Conservation (phyloP, 169 alveolate genomes). For the Plasmodium blacklocki region DNA sequence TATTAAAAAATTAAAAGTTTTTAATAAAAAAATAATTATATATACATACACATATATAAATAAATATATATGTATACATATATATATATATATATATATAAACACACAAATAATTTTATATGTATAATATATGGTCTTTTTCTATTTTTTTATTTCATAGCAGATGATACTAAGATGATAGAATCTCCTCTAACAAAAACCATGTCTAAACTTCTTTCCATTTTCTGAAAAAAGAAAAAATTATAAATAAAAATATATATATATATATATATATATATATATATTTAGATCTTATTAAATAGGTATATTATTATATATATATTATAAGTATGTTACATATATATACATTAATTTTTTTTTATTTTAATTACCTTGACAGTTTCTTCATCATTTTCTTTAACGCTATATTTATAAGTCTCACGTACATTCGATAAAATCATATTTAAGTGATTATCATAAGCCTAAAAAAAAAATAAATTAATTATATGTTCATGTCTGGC, state of each 20-base stretch:
- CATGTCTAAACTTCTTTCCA: constrained; percentile 86
- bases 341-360: constrained; percentile 30
- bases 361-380: constrained; percentile 76
- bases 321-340: background rate
- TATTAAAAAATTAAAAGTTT: too few relatives aligned
- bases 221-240: constrained; percentile 68
- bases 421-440: constrained; percentile 92
- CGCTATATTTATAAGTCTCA: constrained; percentile 82
- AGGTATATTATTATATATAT: background rate
- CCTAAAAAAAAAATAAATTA: constrained; percentile 78
- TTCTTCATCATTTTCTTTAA: constrained; percentile 52
- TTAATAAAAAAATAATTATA: background rate
- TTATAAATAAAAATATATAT: background rate
- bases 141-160: constrained; percentile 23
- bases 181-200: constrained; percentile 93
- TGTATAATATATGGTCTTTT: background rate
- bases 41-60: background rate
- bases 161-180: constrained; percentile 90
- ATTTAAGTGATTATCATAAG: constrained; percentile 93
- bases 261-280: background rate
- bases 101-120: background rate
- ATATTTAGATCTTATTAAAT: background rate
- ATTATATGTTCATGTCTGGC: background rate
- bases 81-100: background rate
- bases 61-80: background rate